phyloP scores from a whole-genome alignment of 1,139 yeast genomes.

The Lodderomyces elongisporus region DNA sequence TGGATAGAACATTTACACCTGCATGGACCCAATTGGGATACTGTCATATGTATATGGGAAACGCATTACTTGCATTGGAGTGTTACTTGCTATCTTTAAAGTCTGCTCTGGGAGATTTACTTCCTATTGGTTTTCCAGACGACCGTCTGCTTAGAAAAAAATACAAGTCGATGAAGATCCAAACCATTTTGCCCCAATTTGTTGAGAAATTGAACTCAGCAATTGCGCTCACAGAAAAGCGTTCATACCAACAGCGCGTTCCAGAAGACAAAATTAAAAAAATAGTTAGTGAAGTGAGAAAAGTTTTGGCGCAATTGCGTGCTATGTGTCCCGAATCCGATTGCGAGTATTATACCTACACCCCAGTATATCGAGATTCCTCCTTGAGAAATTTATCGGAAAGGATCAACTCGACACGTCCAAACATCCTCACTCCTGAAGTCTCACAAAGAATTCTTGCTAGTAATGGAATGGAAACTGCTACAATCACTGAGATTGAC shows the following conservation, averaged over 20 bases:
- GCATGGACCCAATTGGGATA: slow-evolving; percentile 47
- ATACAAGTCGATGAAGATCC: slow-evolving; percentile 21
- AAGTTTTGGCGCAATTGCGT: slow-evolving; percentile 23
- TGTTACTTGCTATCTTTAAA: slow-evolving; percentile 33
- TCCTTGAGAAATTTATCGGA: slow-evolving; percentile 26
- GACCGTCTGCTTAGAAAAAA: slow-evolving; percentile 14
- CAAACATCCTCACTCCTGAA: slow-evolving; percentile 37
- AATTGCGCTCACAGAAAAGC: slow-evolving; percentile 33
- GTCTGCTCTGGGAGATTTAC: slow-evolving; percentile 28
- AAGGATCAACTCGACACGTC: slow-evolving; percentile 31
- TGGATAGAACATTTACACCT: slow-evolving; percentile 34
- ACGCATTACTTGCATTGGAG: slow-evolving; percentile 28
- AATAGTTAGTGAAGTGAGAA: slow-evolving; percentile 25
- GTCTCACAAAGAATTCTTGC: slow-evolving; percentile 36
- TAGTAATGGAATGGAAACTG: slow-evolving; percentile 24
- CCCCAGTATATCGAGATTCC: slow-evolving; percentile 23
- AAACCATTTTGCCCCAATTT: slow-evolving; percentile 35
- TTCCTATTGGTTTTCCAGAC: slow-evolving; percentile 23
- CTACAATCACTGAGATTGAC: slow-evolving; percentile 16
- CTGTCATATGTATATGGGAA: slow-evolving; percentile 42
- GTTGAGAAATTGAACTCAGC: slow-evolving; percentile 34
- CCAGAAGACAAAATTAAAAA: slow-evolving; percentile 18
- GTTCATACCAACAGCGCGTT: slow-evolving; percentile 38
- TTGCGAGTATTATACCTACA: slow-evolving; percentile 25
- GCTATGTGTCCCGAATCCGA: slow-evolving; percentile 25